These are phyloP conservation scores for Glarea lozoyensis DNA, from an alignment of 495 filamentous ascomycete species.

Conservation along the genomic window DNA sequence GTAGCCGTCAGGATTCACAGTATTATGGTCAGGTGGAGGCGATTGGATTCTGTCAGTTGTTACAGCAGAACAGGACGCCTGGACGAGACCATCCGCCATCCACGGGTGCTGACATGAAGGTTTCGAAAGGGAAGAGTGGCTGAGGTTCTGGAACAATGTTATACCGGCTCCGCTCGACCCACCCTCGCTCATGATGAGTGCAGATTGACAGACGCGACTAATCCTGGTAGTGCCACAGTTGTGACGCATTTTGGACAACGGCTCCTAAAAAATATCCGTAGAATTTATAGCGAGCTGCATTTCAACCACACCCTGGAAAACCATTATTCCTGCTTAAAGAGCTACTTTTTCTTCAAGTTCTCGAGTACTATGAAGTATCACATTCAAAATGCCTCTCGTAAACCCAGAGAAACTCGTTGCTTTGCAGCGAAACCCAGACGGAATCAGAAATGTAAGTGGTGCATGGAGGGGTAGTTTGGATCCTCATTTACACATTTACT, in stretches of 20 bases:
- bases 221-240: not conserved
- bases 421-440: constrained; percentile 75
- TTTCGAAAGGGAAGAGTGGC: no score
- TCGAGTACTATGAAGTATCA: constrained; percentile 10
- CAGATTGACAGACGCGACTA: not conserved
- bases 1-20: no score
- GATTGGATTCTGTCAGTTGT: no score
- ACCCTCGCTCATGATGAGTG: no score
- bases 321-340: no score
- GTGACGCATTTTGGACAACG: not conserved
- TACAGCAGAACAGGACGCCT: no score
- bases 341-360: no score
- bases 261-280: not conserved
- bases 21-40: no score
- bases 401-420: constrained; percentile 75
- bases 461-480: constrained; percentile 26
- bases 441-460: constrained; percentile 74
- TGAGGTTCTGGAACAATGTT: no score
- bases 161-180: no score
- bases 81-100: no score
- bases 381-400: constrained; percentile 72
- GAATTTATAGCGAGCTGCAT: not conserved
- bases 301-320: not conserved
- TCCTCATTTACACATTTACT: constrained; percentile 21
- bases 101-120: no score